Base-by-base conservation (phyloP, 306 rosid genomes). In the Vigna angularis region DNA sequence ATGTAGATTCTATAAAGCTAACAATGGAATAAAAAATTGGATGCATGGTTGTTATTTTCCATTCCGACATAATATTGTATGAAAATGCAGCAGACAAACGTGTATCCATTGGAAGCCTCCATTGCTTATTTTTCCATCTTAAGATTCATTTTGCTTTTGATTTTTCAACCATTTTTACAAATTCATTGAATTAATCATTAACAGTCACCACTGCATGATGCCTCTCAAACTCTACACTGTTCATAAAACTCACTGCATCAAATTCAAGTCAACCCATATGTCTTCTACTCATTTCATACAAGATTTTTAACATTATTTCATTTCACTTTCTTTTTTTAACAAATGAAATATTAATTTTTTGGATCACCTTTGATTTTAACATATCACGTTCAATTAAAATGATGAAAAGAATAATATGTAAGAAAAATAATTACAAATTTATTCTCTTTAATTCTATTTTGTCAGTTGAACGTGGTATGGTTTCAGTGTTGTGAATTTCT, bases 121-220 rank as follows among this genome's bases (percentile, higher is more conserved):
- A 2, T 17, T 38, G 17, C 28, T 24, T n/a, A 32, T 11, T n/a
- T 34, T 59, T 83, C 65, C 32, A n/a, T 55, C 20, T 20, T 73
- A 17, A 73, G 55, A 75, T 77, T 63, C 71, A 81, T 67, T 57
- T 20, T 32, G 53, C 7, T 61, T 81, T 81, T 73, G 88, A 81
- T 81, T 58, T 53, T 38, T 40, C 5, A 14, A 16, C 49, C 65
- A 74, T 58, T 30, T 75, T 58, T 51, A 3, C 32, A 62, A 59
- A 81, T 65, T 42, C 24, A 3, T 66, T 52, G 5, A 61, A 57
- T 64, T 66, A 70, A 75, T 77, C 71, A 79, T 79, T 53, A 44
- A 64, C 28, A 48, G 22, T 28, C 24, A n/a, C 3, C 42, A 67
- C 6, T 58, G 73, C 77, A 66, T 77, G 24, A 66, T 72, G 76